Conservation (phyloP, 139 green algal genomes). For the Spirogloea muscicola region DNA sequence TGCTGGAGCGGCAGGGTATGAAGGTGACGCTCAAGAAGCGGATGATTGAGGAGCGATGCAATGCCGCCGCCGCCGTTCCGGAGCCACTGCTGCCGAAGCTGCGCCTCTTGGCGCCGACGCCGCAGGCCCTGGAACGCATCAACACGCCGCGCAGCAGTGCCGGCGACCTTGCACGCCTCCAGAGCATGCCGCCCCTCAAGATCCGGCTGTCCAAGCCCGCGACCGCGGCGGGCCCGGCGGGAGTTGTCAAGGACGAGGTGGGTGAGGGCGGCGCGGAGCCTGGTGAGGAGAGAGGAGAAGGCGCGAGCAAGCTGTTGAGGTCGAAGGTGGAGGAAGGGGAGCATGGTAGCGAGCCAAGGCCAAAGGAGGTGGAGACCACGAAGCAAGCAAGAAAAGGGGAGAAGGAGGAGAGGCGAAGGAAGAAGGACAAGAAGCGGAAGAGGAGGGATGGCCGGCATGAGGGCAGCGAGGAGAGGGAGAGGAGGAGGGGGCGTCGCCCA, state of each 20-base stretch:
- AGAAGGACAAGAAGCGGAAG: neutral
- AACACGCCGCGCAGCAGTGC: too few species aligned
- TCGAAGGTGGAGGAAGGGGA: neutral
- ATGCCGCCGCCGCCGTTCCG: too few species aligned
- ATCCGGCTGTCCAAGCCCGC: too few species aligned
- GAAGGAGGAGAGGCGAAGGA: neutral
- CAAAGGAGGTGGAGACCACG: neutral
- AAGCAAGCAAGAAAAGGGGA: neutral
- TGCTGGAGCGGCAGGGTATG: constrained; percentile 38
- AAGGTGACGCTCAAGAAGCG: too few species aligned
- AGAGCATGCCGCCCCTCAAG: too few species aligned
- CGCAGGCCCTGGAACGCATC: too few species aligned
- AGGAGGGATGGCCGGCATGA: neutral
- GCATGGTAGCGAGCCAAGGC: neutral
- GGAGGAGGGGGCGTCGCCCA: constrained; percentile 1
- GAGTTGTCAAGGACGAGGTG: neutral
- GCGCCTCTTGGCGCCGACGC: neutral
- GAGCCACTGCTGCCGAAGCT: neutral
- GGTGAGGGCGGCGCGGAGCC: neutral
- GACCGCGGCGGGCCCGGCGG: too few species aligned
- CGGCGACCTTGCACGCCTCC: too few species aligned
- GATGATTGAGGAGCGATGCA: too few species aligned
- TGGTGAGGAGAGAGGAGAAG: neutral
- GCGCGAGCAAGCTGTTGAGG: neutral
- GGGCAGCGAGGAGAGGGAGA: neutral